Conservation (phyloP, 1,284 basidiomycete species). For the Golubevia pallescens region DNA sequence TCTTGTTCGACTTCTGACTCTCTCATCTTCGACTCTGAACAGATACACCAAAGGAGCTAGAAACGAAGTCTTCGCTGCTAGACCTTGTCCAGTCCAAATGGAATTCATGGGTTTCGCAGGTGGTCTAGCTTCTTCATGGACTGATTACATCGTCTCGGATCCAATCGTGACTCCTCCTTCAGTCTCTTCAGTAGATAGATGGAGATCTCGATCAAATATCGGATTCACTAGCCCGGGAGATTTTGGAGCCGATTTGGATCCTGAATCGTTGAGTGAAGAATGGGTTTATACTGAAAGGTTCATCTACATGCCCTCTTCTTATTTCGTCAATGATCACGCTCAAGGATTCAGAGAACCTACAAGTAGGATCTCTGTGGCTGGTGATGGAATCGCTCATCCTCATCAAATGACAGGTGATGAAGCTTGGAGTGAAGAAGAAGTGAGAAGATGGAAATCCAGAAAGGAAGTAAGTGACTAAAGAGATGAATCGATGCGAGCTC, state of each 20-base stretch:
- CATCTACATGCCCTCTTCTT: conserved; percentile 71
- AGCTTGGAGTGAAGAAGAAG: conserved; percentile 69
- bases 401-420: conserved; percentile 13
- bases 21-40: too few relatives aligned
- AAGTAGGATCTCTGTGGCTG: neutral
- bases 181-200: conserved; percentile 66
- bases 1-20: conserved; percentile 58
- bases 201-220: conserved; percentile 51
- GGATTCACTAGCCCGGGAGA: conserved; percentile 48
- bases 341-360: conserved; percentile 67
- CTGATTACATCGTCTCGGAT: conserved; percentile 72
- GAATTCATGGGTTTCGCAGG: conserved; percentile 69
- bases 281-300: conserved; percentile 70
- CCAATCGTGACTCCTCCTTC: conserved; percentile 69
- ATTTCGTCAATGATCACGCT: conserved; percentile 73
- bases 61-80: conserved; percentile 72
- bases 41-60: conserved; percentile 74
- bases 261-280: conserved; percentile 67
- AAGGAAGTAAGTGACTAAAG: conserved; percentile 14
- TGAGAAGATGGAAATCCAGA: conserved; percentile 68
- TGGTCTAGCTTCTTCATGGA: conserved; percentile 71
- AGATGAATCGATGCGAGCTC: conserved; percentile 31
- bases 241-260: conserved; percentile 69
- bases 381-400: conserved; percentile 5
- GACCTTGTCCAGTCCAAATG: conserved; percentile 71